These are phyloP conservation scores for Syncephalastrum monosporum DNA, from an alignment of 371 early-diverging fungal species.

Conservation along the genomic window DNA sequence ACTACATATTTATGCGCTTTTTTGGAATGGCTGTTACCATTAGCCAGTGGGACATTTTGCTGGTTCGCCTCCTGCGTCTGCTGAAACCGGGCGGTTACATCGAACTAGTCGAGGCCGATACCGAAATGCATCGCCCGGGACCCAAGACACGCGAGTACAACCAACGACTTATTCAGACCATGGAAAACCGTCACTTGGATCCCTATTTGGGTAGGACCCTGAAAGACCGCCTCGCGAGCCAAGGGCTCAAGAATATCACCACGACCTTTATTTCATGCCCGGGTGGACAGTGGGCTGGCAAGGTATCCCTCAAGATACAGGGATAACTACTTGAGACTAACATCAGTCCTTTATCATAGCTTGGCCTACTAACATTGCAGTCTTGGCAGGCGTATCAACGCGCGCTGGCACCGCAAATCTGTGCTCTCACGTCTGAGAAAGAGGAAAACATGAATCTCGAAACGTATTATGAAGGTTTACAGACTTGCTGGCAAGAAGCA, in stretches of 20 bases:
- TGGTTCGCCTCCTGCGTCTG: slow-evolving; percentile 37
- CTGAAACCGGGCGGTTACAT: slow-evolving; percentile 49
- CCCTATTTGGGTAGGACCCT: slow-evolving; percentile 28
- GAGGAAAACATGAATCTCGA: slow-evolving; percentile 21
- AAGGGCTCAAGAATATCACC: slow-evolving; percentile 20
- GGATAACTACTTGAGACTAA: background rate
- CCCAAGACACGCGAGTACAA: slow-evolving; percentile 37
- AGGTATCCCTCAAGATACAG: slow-evolving; percentile 20
- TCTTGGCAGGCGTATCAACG: slow-evolving; percentile 46
- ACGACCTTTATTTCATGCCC: slow-evolving; percentile 48
- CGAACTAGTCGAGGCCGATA: slow-evolving; percentile 41
- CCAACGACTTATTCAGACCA: slow-evolving; percentile 22
- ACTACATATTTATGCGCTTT: slow-evolving; percentile 49
- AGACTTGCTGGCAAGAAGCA: slow-evolving; percentile 42
- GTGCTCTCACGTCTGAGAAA: slow-evolving; percentile 4
- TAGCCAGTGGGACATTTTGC: slow-evolving; percentile 28
- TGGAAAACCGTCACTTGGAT: slow-evolving; percentile 31
- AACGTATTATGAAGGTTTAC: slow-evolving; percentile 28
- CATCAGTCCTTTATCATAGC: slow-evolving; percentile 14
- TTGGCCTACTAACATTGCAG: slow-evolving; percentile 46
- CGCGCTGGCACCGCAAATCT: slow-evolving; percentile 37
- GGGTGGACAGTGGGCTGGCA: slow-evolving; percentile 54
- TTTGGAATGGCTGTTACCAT: slow-evolving; percentile 31
- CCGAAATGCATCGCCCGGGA: slow-evolving; percentile 40
- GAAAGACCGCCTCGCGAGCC: slow-evolving; percentile 22